These are phyloP conservation scores for Fusarium vanettenii DNA, from an alignment of 2,329 filamentous ascomycete genomes.

Conservation along the genomic window DNA sequence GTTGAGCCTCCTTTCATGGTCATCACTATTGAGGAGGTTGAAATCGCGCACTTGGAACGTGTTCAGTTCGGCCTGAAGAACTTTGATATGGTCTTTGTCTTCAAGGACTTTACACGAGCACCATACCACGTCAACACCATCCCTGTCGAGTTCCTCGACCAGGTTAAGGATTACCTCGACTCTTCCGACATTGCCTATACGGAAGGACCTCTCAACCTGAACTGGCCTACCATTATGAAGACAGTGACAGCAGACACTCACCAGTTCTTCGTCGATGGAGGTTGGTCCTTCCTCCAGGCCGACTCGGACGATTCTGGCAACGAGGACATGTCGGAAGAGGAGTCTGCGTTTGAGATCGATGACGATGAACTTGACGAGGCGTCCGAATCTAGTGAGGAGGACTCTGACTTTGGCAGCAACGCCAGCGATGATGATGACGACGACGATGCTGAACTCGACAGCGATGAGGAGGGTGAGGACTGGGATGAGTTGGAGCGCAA, in stretches of 20 bases:
- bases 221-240: constrained; percentile 99
- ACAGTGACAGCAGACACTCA: constrained; percentile 95
- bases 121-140: constrained; percentile 98
- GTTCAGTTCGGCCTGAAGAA: constrained; percentile 98
- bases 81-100: constrained; percentile 98
- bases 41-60: constrained; percentile 94
- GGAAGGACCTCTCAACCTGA: constrained; percentile 95
- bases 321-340: constrained; percentile 85
- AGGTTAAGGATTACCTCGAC: constrained; percentile 98
- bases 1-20: constrained; percentile 98
- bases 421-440: constrained; percentile 86
- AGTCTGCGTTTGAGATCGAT: constrained; percentile 90
- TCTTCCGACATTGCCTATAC: constrained; percentile 93
- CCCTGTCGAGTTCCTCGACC: constrained; percentile 92
- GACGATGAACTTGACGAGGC: constrained; percentile 88
- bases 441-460: constrained; percentile 67
- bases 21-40: constrained; percentile 93
- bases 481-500: constrained; percentile 97
- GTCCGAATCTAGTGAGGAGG: constrained; percentile 81
- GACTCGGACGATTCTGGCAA: constrained; percentile 88
- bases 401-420: constrained; percentile 93
- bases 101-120: constrained; percentile 94
- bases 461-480: constrained; percentile 84
- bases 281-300: constrained; percentile 91
- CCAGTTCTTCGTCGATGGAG: constrained; percentile 93